A percentile compares a stretch with the other conserved stretches of the same genome.
Conservation (phyloP, 2,329 filamentous ascomycete species). For the Venturia oleaginea region DNA sequence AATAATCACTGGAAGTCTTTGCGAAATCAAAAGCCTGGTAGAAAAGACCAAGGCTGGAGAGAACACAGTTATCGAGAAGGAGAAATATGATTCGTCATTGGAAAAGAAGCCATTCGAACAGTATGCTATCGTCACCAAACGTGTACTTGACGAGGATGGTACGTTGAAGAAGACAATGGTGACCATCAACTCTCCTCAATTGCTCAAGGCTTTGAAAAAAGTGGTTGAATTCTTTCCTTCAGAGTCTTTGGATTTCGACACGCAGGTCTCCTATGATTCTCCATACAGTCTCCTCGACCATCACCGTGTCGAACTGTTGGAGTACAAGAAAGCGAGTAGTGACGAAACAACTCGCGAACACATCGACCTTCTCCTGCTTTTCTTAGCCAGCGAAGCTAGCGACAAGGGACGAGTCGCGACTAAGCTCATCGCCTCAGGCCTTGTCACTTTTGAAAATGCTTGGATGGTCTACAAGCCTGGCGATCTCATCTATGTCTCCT, state of each 20-base stretch:
- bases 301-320: slow-evolving; percentile 34
- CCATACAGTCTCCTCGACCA: slow-evolving; percentile 44
- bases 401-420: slow-evolving; percentile 16
- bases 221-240: slow-evolving; percentile 42
- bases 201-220: slow-evolving; percentile 40
- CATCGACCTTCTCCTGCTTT: slow-evolving; percentile 20
- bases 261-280: slow-evolving; percentile 30
- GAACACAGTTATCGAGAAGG: slow-evolving; percentile 15
- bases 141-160: slow-evolving; percentile 19
- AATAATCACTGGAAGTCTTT: not conserved
- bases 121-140: slow-evolving; percentile 20
- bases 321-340: slow-evolving; percentile 19
- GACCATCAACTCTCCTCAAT: slow-evolving; percentile 21
- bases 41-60: slow-evolving; percentile 11
- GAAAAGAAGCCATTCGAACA: slow-evolving; percentile 14
- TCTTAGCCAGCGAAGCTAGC: slow-evolving; percentile 18
- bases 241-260: slow-evolving; percentile 23
- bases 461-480: slow-evolving; percentile 22
- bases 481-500: slow-evolving; percentile 21
- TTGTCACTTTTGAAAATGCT: slow-evolving; percentile 17
- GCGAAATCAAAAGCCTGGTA: slow-evolving; percentile 14
- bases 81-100: slow-evolving; percentile 11
- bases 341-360: slow-evolving; percentile 18
- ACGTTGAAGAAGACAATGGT: slow-evolving; percentile 19
- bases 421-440: slow-evolving; percentile 15